Base-by-base conservation (phyloP, 768 basidiomycete genomes). In the Trametes gibbosa region DNA sequence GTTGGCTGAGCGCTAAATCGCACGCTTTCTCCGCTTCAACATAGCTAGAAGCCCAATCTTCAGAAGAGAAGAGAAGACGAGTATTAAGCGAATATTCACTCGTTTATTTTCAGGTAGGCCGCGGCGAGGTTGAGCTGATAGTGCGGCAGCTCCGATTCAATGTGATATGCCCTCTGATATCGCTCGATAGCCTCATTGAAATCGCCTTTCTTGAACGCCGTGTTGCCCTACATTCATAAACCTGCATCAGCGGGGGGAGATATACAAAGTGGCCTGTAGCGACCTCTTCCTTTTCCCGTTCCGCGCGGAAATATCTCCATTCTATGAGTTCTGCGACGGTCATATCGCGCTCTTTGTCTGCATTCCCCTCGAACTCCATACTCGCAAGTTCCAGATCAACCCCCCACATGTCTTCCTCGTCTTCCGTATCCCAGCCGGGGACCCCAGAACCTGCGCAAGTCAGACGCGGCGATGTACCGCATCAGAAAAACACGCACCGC, bases 321-420 rank as follows among this genome's bases (percentile, higher is more conserved):
- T 89, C 87, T 82, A 89, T 87, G 62, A 87, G 77, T 70, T 90
- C 86, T 5, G 80, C 81, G 43, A 90, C 85, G 0, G 86, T 86
- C 84, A 87, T 84, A 43, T 83, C 81, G 10, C 75, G 68, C 50
- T 79, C 78, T 23, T 75, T 41, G 17, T 55, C 45, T 6, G 37
- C 14, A 47, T 46, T 42, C 49, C 19, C 6, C 39, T 84, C 83
- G 0, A 79, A 74, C 41, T 84, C 84, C 58, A 75, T 67, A 5
- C 76, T 79, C 0, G 81, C 82, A 66, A 87, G 87, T 68, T 89
- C 87, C 8, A 90, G 73, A 52, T 85, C 84, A 29, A 85, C 71
- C 58, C 86, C 86, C 89, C 88, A 90, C 8, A 87, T 79, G 62
- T 90, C 88, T 61, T 90, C 88, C 63, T 90, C 88, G 46, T 87